These are phyloP conservation scores for Brassica cretica DNA, from an alignment of 345 rosid genomes.

Conservation along the genomic window DNA sequence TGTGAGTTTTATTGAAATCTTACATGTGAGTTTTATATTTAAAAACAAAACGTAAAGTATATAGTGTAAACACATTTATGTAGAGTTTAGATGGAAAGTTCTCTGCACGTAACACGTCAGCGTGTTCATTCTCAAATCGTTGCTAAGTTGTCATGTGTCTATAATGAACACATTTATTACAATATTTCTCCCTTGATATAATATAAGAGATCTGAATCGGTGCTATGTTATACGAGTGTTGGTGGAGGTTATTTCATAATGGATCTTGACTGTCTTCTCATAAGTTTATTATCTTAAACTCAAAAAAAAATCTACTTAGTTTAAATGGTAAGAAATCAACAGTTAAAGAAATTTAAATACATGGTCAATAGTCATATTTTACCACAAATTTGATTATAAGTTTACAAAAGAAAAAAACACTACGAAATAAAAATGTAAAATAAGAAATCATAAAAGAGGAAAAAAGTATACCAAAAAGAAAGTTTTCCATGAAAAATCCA, in stretches of 20 bases:
- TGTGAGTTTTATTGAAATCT: too few relatives aligned
- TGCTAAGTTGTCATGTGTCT: too few relatives aligned
- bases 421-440: neutral
- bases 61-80: too few relatives aligned
- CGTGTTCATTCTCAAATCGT: too few relatives aligned
- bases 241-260: neutral
- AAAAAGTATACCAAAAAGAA: too few relatives aligned
- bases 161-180: too few relatives aligned
- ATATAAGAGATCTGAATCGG: constrained; percentile 2
- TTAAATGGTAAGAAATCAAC: neutral
- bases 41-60: too few relatives aligned
- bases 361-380: neutral
- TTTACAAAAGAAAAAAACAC: neutral
- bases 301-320: neutral
- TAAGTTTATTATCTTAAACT: neutral
- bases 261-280: neutral
- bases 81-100: too few relatives aligned
- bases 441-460: neutral
- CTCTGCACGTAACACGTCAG: too few relatives aligned
- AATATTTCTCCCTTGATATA: too few relatives aligned
- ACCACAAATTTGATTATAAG: neutral
- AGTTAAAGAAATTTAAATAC: neutral
- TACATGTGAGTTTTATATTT: too few relatives aligned
- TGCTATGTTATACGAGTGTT: neutral
- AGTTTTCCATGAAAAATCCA: too few relatives aligned